Base-by-base conservation (phyloP, 257 asterid genomes). In the Lycium ferocissimum region DNA sequence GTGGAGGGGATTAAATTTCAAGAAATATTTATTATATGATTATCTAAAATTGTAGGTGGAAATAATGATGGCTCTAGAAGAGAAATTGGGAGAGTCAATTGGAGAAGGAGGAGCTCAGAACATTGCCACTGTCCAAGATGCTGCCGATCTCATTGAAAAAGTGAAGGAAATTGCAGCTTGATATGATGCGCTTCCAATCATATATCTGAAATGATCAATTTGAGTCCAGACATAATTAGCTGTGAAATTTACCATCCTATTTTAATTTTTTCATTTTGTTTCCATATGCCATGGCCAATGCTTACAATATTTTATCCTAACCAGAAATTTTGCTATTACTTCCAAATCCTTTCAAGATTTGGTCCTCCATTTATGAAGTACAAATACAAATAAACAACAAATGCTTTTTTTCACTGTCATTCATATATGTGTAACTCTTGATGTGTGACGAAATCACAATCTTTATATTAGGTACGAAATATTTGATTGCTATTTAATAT, bases 21-120 rank as follows among this genome's bases (percentile, higher is more conserved):
- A 26, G 33, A 26, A 26, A 26, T 26, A 26, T 26, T 26, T 26
- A 26, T 26, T 26, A 26, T 26, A 26, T 26, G 33, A 26, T 26
- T 26, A 26, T 9, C 6, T 22, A 20, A 13, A 66, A 66, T 66
- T 22, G n/a, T 56, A 84, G 86, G 80, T 89, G 79, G 94, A 90
- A 86, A 90, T 92, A 71, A 85, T 90, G 93, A 88, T 92, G 93
- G 90, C 91, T 1, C 73, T 92, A 37, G 95, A 92, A 45, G 93
- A 89, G 87, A 89, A 86, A 66, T 90, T 92, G 76, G 87, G 83
- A 37, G 94, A 89, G 7, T 88, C 93, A 43, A 85, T 92, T 54
- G 92, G 93, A 83, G 33, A 26, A 26, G 33, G 33, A 26, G 33
- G 33, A 26, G 33, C 33, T 26, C 33, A 26, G 33, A 26, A 26